Evolutionary conservation across 768 basidiomycete species (phyloP).

Genomic region (Serendipita indica): DNA sequence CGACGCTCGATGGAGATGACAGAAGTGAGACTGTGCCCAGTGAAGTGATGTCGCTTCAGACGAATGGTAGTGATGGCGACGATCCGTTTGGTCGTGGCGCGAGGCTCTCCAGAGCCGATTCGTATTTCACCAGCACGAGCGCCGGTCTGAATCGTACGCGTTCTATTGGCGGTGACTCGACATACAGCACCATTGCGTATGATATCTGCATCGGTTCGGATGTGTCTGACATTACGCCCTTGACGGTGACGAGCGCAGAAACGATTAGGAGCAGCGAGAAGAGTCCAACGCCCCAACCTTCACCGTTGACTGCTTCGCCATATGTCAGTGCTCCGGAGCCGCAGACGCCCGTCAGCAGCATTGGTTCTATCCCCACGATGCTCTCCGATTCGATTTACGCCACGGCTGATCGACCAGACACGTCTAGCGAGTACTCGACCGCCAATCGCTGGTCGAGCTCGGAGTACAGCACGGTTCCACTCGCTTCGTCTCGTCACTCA

Average conservation of each 20-base stretch:
- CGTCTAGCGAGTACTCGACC: not conserved
- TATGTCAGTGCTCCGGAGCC: not conserved
- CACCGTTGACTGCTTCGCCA: no score
- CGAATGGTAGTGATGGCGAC: not conserved
- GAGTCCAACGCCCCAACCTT: no score
- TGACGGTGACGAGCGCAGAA: no score
- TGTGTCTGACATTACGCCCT: not conserved
- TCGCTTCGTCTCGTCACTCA: not conserved
- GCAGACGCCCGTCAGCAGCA: not conserved
- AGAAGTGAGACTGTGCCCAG: not conserved
- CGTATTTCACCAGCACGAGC: not conserved
- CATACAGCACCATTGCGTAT: not conserved
- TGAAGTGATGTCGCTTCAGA: not conserved
- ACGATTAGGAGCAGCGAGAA: no score
- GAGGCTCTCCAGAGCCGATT: not conserved
- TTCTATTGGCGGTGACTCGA: not conserved
- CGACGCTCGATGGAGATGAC: not conserved
- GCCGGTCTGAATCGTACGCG: not conserved
- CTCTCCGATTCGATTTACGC: not conserved
- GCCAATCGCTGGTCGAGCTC: not conserved
- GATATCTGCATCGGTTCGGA: not conserved
- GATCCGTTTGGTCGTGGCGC: not conserved
- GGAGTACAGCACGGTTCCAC: constrained; percentile 11
- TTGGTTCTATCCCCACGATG: not conserved
- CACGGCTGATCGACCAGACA: not conserved